A percentile compares a stretch with the other conserved stretches of the same genome.
phyloP scores from a whole-genome alignment of 768 basidiomycete genomes.

The Boletus reticuloceps region DNA sequence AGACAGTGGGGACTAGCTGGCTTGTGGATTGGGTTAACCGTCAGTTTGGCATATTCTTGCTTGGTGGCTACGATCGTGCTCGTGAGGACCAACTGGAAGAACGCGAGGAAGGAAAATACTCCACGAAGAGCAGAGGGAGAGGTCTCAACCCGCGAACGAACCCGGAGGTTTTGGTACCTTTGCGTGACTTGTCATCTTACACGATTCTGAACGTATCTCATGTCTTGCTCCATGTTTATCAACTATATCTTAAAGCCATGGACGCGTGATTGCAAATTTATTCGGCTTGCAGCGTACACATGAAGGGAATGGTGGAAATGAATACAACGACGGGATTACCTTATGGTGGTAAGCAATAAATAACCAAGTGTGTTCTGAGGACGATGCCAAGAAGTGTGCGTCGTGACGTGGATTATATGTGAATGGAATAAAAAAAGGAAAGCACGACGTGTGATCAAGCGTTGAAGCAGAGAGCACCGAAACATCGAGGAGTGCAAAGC shows the following conservation, averaged over 20 bases:
- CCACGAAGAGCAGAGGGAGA: neutral
- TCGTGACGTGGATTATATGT: slow-evolving; percentile 20
- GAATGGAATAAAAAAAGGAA: slow-evolving; percentile 19
- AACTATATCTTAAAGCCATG: neutral
- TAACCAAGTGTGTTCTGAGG: slow-evolving; percentile 11
- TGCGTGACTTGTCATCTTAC: neutral
- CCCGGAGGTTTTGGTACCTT: neutral
- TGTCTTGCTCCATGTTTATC: neutral
- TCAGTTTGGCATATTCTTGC: slow-evolving; percentile 21
- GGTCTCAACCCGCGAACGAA: neutral
- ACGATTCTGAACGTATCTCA: neutral
- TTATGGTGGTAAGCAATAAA: slow-evolving; percentile 22
- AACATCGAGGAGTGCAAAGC: neutral
- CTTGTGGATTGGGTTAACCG: slow-evolving; percentile 21
- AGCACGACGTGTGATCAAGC: slow-evolving; percentile 2
- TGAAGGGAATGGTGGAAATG: slow-evolving; percentile 8
- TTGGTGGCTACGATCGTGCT: slow-evolving; percentile 20
- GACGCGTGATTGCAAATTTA: slow-evolving; percentile 1
- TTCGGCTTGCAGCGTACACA: slow-evolving; percentile 16
- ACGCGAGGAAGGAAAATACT: neutral
- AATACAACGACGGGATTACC: slow-evolving; percentile 26
- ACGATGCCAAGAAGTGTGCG: slow-evolving; percentile 18
- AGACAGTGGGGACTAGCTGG: slow-evolving; percentile 24
- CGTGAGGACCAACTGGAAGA: slow-evolving; percentile 18
- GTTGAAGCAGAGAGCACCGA: neutral